These are phyloP conservation scores for Mallotus nudiflorus DNA, from an alignment of 345 rosid genomes.

Conservation along the genomic window DNA sequence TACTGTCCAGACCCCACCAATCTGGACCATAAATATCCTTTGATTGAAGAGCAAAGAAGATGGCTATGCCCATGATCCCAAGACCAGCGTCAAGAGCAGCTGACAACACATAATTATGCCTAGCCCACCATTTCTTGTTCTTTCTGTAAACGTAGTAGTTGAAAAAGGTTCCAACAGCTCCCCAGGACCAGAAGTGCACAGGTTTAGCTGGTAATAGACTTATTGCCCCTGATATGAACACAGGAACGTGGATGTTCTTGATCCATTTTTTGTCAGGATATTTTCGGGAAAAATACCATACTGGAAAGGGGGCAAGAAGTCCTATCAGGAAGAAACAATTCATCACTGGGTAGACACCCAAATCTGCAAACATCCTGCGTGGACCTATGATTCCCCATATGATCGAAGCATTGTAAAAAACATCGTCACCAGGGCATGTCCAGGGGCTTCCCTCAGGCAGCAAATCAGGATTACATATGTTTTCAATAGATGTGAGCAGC, in stretches of 20 bases:
- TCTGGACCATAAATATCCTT: slow-evolving; percentile 49
- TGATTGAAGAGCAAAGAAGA: slow-evolving; percentile 60
- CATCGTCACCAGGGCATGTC: slow-evolving; percentile 76
- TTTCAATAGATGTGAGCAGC: slow-evolving; percentile 51
- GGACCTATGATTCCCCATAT: slow-evolving; percentile 93
- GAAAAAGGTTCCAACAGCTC: slow-evolving; percentile 63
- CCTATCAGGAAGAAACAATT: slow-evolving; percentile 89
- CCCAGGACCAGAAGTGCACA: slow-evolving; percentile 61
- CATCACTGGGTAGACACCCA: slow-evolving; percentile 56
- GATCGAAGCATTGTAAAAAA: slow-evolving; percentile 84
- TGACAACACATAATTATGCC: slow-evolving; percentile 65
- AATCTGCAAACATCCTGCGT: slow-evolving; percentile 59
- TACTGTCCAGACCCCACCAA: slow-evolving; percentile 65
- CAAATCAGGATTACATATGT: slow-evolving; percentile 58
- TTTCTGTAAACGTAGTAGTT: slow-evolving; percentile 57
- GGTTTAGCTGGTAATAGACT: slow-evolving; percentile 65
- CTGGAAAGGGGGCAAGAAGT: slow-evolving; percentile 65
- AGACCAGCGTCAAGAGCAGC: slow-evolving; percentile 84
- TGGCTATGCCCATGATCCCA: slow-evolving; percentile 60
- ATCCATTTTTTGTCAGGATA: slow-evolving; percentile 75
- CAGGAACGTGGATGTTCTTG: slow-evolving; percentile 54
- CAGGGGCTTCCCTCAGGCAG: slow-evolving; percentile 79
- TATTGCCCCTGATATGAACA: slow-evolving; percentile 47
- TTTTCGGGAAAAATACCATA: slow-evolving; percentile 53
- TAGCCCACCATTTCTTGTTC: slow-evolving; percentile 75